A percentile compares a stretch with the other conserved stretches of the same genome.
phyloP scores from a whole-genome alignment of 345 rosid genomes.

The Rhodamnia argentea region DNA sequence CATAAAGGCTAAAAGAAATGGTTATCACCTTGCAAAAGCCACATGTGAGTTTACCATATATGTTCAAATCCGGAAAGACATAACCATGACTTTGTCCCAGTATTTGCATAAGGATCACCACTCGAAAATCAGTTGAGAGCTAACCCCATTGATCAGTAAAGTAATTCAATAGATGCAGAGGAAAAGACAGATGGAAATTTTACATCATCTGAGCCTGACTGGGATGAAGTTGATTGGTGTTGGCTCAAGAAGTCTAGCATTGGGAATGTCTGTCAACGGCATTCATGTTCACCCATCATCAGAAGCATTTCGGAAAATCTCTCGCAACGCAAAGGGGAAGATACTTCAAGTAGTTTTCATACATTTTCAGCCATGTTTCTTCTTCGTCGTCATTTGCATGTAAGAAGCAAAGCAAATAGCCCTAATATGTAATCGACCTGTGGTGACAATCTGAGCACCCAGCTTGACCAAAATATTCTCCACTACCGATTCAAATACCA shows the following conservation, averaged over 20 bases:
- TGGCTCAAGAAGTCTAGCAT: background rate
- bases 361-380: background rate
- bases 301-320: background rate
- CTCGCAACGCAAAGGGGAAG: background rate
- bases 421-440: background rate
- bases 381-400: background rate
- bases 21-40: background rate
- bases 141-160: background rate
- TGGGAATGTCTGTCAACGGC: background rate
- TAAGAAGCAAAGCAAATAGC: background rate
- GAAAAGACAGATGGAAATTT: background rate
- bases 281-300: background rate
- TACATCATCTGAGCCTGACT: background rate
- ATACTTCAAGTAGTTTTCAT: no score
- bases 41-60: background rate
- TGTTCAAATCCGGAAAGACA: background rate
- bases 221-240: background rate
- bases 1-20: background rate
- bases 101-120: background rate
- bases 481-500: background rate
- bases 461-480: background rate
- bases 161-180: background rate
- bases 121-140: background rate
- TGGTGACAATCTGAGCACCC: background rate
- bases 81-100: background rate